A percentile compares a stretch with the other conserved stretches of the same genome.
These are phyloP conservation scores for Cyclotella kingstonii DNA, from an alignment of 108 stramenopile genomes.

Conservation along the genomic window DNA sequence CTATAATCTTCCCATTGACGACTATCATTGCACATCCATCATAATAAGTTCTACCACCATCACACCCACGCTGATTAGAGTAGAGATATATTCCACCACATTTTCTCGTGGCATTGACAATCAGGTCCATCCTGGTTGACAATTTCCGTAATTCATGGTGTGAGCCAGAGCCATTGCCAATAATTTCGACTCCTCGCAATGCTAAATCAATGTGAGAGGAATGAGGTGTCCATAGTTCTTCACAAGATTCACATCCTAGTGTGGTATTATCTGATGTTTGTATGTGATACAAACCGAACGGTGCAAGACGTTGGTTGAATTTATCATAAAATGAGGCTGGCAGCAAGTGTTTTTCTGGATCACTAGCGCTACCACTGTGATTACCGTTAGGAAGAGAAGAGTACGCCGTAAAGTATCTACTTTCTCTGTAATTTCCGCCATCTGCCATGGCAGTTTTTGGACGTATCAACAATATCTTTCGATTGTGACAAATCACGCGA, in stretches of 20 bases:
- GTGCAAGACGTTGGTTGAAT: constrained; percentile 57
- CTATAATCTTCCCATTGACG: constrained; percentile 89
- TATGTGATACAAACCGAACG: constrained; percentile 72
- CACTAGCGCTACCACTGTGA: constrained; percentile 1
- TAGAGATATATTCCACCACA: constrained; percentile 98
- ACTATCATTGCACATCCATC: constrained; percentile 97
- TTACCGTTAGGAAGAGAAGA: too few species aligned
- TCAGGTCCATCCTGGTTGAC: constrained; percentile 82
- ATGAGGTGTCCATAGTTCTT: constrained; percentile 96
- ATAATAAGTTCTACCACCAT: constrained; percentile 92
- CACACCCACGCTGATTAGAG: constrained; percentile 96
- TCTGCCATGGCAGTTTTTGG: constrained; percentile 91
- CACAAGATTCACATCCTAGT: constrained; percentile 95
- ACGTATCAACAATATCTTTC: constrained; percentile 82
- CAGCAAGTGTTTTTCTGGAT: constrained; percentile 39
- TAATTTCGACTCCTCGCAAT: constrained; percentile 92
- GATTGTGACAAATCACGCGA: constrained; percentile 79
- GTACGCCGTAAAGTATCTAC: constrained; percentile 93
- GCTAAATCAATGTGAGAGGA: constrained; percentile 87
- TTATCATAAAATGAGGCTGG: constrained; percentile 40
- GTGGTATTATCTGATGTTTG: constrained; percentile 63
- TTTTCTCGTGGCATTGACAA: constrained; percentile 84
- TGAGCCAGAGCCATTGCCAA: constrained; percentile 94
- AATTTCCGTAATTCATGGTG: constrained; percentile 96
- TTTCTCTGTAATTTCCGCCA: constrained; percentile 97